Percentiles rank a stretch among this genome's conserved stretches.
Conservation (phyloP, 2,329 filamentous ascomycete species). For the Diaporthe velutina region DNA sequence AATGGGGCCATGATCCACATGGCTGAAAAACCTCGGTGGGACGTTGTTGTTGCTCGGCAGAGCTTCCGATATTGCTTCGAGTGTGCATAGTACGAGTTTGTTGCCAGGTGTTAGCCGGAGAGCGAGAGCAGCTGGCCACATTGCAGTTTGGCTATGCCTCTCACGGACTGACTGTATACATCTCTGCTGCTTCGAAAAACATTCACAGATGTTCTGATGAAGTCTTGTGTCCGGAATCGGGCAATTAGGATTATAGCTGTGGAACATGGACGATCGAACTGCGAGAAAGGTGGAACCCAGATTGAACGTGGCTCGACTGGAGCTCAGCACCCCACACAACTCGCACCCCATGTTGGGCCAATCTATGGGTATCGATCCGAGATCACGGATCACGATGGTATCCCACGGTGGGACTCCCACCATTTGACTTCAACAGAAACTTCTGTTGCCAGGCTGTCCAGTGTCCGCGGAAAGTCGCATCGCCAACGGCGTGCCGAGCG, state of each 20-base stretch:
- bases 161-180: neutral
- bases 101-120: no score
- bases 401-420: neutral
- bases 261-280: neutral
- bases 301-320: constrained; percentile 12
- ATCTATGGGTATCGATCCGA: neutral
- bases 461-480: neutral
- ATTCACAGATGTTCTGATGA: neutral
- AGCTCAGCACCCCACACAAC: neutral
- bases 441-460: no score
- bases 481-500: neutral
- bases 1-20: neutral
- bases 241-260: neutral
- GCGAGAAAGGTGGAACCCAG: neutral
- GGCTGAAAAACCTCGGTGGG: neutral
- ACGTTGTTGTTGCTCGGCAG: neutral
- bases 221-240: no score
- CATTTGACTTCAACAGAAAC: neutral
- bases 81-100: neutral
- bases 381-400: neutral
- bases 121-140: neutral
- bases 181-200: no score
- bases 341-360: neutral
- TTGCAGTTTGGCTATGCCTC: no score
- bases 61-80: neutral